Base-by-base conservation (phyloP, 768 basidiomycete species). In the Coprinopsis strossmayeri region DNA sequence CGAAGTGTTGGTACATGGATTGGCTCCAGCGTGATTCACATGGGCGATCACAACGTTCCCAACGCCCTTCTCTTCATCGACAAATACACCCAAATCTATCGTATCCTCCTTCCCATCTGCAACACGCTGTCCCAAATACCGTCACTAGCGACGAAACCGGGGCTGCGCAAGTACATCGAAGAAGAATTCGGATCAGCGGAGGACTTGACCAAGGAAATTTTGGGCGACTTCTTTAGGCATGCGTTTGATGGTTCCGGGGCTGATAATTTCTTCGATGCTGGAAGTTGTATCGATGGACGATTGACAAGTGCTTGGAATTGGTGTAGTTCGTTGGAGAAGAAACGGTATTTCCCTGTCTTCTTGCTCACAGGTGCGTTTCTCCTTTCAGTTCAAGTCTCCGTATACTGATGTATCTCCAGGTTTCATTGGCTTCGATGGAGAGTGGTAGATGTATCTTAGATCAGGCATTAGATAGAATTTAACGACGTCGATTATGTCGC, bases 261-360 rank as follows among this genome's bases (percentile, higher is more conserved):
- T 2, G 89, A 91, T 59, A 91, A 89, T 62, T 91, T 88, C 69
- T 90, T 85, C 61, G 89, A 91, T 60, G 90, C 89, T 32, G 88
- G 90, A 15, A 88, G 85, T 53, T 79, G 78, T 55, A 91, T 91
- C 55, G 89, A 91, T 57, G 89, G 89, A 11, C 75, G 90, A 2
- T 64, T 92, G 58, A 92, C 90, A 25, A 90, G 87, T 62, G 90
- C 90, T 3, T 92, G 90, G 90, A 90, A 92, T 61, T 92, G 90
- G 90, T 92, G 90, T 67, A 81, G 82, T 42, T 74, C 73, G 39
- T 63, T 92, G 55, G 90, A 91, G 71, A 92, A 91, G 71, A 92
- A 92, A 68, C 71, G 81, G 42, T 92, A 81, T 60, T 90, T 91
- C 70, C 81, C 77, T 4, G 68, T 89, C 18, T 91, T 91, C 63